phyloP scores from a whole-genome alignment of 164 flowering plant species.

The Saururus chinensis region DNA sequence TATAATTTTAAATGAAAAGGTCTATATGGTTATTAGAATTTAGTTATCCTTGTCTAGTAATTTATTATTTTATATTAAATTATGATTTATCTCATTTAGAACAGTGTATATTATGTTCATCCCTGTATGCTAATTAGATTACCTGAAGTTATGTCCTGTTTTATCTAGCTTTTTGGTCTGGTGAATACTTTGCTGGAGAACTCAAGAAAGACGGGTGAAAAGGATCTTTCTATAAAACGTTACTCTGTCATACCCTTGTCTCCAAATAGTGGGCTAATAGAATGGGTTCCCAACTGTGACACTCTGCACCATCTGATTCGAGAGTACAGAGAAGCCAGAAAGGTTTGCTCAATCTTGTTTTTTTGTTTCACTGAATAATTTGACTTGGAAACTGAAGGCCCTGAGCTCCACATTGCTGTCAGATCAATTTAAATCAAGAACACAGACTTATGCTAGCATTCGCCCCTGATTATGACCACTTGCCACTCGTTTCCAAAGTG shows the following conservation, averaged over 20 bases:
- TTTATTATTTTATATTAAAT: too few relatives aligned
- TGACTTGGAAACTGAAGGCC: not conserved
- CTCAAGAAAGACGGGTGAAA: conserved; percentile 79
- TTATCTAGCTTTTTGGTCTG: conserved; percentile 80
- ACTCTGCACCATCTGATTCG: conserved; percentile 90
- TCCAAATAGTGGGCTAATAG: conserved; percentile 95
- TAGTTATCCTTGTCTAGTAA: not conserved
- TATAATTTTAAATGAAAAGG: too few relatives aligned
- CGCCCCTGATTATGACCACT: conserved; percentile 92
- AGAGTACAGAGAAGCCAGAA: conserved; percentile 92
- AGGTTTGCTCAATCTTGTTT: conserved; percentile 35
- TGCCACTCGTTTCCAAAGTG: conserved; percentile 94
- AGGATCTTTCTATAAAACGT: conserved; percentile 88
- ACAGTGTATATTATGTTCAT: not conserved
- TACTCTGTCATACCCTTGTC: conserved; percentile 90
- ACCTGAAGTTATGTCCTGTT: not conserved
- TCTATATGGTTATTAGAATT: too few relatives aligned
- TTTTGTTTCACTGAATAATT: not conserved
- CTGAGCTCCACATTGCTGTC: conserved; percentile 2
- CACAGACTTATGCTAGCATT: conserved; percentile 85
- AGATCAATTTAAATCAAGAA: conserved; percentile 90
- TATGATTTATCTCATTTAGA: too few relatives aligned
- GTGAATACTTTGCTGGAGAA: conserved; percentile 91
- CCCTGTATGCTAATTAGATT: not conserved
- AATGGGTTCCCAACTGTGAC: conserved; percentile 97